Evolutionary conservation across 805 yeast genomes (phyloP), one percentile per base, ranked within the genome.

Genomic region (Kodamaea laetipori): DNA sequence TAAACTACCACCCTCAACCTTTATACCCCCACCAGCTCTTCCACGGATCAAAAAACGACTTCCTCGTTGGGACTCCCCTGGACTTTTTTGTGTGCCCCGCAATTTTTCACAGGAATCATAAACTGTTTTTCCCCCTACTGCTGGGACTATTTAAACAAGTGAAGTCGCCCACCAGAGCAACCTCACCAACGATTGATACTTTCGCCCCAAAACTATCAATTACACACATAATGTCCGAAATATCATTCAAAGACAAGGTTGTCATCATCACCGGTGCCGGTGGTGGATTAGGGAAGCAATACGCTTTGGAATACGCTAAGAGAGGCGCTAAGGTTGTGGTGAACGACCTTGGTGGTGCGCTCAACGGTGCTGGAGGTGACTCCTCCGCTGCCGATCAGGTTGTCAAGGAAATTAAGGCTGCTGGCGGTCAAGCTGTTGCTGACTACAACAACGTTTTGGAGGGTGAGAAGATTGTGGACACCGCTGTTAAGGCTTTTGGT

Each of bases 241-340:
- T 66, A 49, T 63, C 71, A 27, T 88, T 84, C 58, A 84, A 87
- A 57, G 89, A 82, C 55, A 84, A 86, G 63, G 97, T 92, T 34
- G 97, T 92, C 25, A 81, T 92, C 45, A 82, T 92, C 61, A 92
- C 97, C 39, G 99, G 99, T 25, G 94, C 97, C 37, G 99, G 99
- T 51, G 98, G 97, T 54, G 99, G 98, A 13, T 77, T 92, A 35
- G 99, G 99, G 17, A 86, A 77, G 56, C 81, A 81, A 38, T 92
- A 92, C 66, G 95, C 97, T 4, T 69, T 89, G 24, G 89, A 85
- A 54, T 92, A 77, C 66, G 98, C 95, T 33, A 72, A 81, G 46
- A 77, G 96, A 53, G 98, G 98, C 26, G 99, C 97, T 48, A 84
- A 84, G 56, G 97, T 92, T 27, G 96, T 92, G 18, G 96, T 92